These are phyloP conservation scores for Curvularia sp. DNA, from an alignment of 2,329 filamentous ascomycete genomes.

Conservation along the genomic window DNA sequence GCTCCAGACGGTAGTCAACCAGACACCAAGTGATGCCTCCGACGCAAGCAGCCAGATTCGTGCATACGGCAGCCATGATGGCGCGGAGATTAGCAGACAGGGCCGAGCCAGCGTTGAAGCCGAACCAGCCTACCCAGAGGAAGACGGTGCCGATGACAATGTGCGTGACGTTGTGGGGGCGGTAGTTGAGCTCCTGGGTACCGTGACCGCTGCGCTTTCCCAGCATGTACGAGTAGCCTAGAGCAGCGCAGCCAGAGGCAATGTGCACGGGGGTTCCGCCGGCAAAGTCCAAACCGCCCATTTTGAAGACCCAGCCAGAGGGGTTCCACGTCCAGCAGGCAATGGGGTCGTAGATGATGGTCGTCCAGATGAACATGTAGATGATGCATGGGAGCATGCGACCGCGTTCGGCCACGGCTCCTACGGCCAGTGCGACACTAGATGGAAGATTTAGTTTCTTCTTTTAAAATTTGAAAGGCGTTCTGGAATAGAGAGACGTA, in stretches of 20 bases:
- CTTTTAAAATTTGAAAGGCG: not conserved
- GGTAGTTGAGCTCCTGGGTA: conserved; percentile 87
- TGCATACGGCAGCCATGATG: conserved; percentile 85
- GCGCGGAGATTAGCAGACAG: conserved; percentile 82
- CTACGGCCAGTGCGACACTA: conserved; percentile 81
- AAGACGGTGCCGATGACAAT: conserved; percentile 93
- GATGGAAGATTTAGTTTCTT: not conserved
- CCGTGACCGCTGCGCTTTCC: conserved; percentile 85
- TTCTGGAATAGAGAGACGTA: conserved; percentile 56
- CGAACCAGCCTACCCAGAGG: conserved; percentile 95
- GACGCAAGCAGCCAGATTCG: conserved; percentile 82
- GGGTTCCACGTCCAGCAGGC: conserved; percentile 96
- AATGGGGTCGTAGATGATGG: conserved; percentile 88
- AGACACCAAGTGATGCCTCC: conserved; percentile 90
- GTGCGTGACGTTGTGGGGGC: conserved; percentile 90
- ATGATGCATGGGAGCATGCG: conserved; percentile 87
- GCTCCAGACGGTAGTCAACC: conserved; percentile 85
- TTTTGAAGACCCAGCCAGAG: conserved; percentile 76
- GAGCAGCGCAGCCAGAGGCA: conserved; percentile 78
- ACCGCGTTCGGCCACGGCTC: conserved; percentile 84
- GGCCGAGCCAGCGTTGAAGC: conserved; percentile 89
- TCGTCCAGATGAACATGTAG: conserved; percentile 94
- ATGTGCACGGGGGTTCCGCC: conserved; percentile 93
- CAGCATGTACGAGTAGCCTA: conserved; percentile 91
- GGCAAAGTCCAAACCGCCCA: conserved; percentile 87